Percentiles rank a stretch among this genome's conserved stretches.
These are phyloP conservation scores for Solanum arcanum DNA, from an alignment of 257 asterid species.

Conservation along the genomic window DNA sequence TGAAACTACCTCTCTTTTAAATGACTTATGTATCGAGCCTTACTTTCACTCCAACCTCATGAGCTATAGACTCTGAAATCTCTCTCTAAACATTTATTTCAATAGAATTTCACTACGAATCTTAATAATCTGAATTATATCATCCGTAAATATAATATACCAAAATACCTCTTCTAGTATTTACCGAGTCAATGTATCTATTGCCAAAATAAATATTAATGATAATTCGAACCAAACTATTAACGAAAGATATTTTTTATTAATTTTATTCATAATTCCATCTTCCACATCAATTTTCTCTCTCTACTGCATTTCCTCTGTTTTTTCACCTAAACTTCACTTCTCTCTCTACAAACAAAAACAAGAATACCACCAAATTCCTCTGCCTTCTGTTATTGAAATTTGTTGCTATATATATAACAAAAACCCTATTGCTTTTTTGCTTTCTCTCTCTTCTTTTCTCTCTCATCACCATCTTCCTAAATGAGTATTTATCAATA, in stretches of 20 bases:
- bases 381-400: not conserved
- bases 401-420: not conserved
- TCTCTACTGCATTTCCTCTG: not conserved
- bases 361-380: not conserved
- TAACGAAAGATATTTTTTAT: too few relatives aligned
- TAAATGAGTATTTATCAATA: not conserved
- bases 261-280: not conserved
- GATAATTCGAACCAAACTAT: too few relatives aligned
- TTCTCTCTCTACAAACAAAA: not conserved
- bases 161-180: not conserved
- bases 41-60: not conserved
- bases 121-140: not conserved
- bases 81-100: not conserved
- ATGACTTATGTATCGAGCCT: not conserved
- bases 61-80: not conserved
- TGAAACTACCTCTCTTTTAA: accelerated
- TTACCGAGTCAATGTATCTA: not conserved
- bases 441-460: not conserved
- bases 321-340: not conserved
- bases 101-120: not conserved
- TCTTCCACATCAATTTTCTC: not conserved
- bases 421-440: not conserved
- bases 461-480: not conserved
- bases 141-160: not conserved
- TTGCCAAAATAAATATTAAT: not conserved